Percentiles rank a stretch among this genome's conserved stretches.
phyloP scores from a whole-genome alignment of 202 grass and related monocot genomes.

The Bolboschoenoplectus hybrid region DNA sequence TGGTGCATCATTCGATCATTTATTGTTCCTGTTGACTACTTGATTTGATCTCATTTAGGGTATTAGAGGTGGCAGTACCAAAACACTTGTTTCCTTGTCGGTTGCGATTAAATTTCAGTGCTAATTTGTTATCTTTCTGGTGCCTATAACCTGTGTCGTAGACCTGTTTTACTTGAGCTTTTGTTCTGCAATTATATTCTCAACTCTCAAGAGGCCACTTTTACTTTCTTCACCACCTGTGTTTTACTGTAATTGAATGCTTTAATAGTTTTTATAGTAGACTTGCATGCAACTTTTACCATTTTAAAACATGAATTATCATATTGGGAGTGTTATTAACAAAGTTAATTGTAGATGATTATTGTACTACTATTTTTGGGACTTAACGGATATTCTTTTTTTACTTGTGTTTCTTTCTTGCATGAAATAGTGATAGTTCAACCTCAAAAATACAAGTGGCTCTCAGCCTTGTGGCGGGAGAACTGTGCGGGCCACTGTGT shows the following conservation, averaged over 20 bases:
- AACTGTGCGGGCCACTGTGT: conserved; percentile 48
- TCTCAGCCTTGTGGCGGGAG: conserved; percentile 32
- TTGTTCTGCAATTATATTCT: neutral
- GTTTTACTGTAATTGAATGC: conserved; percentile 17
- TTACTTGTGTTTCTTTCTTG: neutral
- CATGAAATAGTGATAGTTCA: conserved; percentile 15
- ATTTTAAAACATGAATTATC: neutral
- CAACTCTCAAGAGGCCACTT: neutral
- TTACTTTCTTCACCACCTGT: neutral
- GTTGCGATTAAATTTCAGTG: conserved; percentile 18
- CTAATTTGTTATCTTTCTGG: neutral
- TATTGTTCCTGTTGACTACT: conserved; percentile 5
- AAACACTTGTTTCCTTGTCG: conserved; percentile 19
- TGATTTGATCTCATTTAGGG: conserved; percentile 13
- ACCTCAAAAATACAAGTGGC: conserved; percentile 15
- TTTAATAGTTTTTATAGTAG: neutral
- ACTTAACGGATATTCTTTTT: neutral
- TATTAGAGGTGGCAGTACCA: neutral
- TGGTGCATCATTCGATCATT: neutral
- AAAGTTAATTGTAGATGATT: neutral
- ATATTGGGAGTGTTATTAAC: neutral
- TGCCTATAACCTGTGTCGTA: neutral
- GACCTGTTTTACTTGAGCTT: neutral
- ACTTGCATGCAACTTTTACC: conserved; percentile 20
- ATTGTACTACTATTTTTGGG: neutral